A percentile compares a stretch with the other conserved stretches of the same genome.
Conservation (phyloP, 352 stramenopile genomes). For the Phytophthora aleatoria region DNA sequence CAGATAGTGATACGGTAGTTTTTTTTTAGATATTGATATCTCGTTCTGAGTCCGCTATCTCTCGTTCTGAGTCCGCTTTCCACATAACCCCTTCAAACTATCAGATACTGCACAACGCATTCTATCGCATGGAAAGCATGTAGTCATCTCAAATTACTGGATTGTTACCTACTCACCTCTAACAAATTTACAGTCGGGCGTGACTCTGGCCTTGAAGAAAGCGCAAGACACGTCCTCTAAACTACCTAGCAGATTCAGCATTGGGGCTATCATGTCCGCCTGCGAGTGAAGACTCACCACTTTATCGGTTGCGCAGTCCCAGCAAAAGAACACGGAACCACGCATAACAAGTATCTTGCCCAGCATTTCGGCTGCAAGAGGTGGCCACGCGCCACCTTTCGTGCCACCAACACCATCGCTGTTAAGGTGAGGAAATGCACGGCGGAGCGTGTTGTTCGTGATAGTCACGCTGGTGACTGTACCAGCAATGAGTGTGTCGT, state of each 20-base stretch:
- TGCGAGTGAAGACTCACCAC: not conserved
- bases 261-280: slow-evolving; percentile 2
- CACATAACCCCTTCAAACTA: too few species aligned
- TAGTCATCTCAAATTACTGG: too few species aligned
- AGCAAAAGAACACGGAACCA: slow-evolving; percentile 2
- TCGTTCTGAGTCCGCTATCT: too few species aligned
- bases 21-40: too few species aligned
- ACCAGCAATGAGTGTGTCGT: slow-evolving; percentile 4
- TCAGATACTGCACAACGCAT: too few species aligned
- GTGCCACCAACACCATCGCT: slow-evolving; percentile 6
- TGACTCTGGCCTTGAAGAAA: not conserved
- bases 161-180: too few species aligned
- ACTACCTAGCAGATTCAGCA: not conserved
- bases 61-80: too few species aligned
- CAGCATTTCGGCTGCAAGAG: not conserved
- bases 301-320: not conserved
- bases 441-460: not conserved
- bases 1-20: too few species aligned
- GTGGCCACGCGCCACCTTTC: slow-evolving; percentile 2
- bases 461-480: not conserved
- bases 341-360: not conserved
- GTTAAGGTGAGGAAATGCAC: slow-evolving; percentile 9
- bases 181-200: too few species aligned
- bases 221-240: not conserved
- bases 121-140: too few species aligned